Evolutionary conservation across 441 rosid species (phyloP), one percentile per base, ranked within the genome.

Genomic region (Populus hybrid): DNA sequence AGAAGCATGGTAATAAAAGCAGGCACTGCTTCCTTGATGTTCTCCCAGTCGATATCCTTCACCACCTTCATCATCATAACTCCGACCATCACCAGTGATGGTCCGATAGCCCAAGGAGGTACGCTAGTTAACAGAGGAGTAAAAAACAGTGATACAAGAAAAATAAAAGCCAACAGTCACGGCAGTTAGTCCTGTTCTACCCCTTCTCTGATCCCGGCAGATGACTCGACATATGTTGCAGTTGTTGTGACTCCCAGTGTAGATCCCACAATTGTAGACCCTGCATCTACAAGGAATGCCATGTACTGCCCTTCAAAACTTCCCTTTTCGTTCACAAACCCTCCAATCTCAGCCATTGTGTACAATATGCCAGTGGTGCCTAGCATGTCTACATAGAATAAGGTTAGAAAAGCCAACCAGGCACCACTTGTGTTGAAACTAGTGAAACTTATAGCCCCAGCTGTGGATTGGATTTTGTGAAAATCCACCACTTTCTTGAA

Each of bases 71-170:
- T 93, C 98, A 90, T 93, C 94, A 90, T 73, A 72, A 91, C 92
- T 64, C 99, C 99, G 64, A 93, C 97, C 76, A 89, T 83, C 21
- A 92, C 90, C 14, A 95, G 76, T 10, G 98, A 91, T 18, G 98
- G 97, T 23, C 97, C 98, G 26, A 92, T 86, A 2, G 98, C 98
- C 99, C 98, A 95, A 7, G 91, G 90, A 12, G 99, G 98, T 6
- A 95, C 97, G 73, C 86, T 93, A 1, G 81, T 86, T 64, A 93
- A 69, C 8, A 93, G 75, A 31, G 98, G 99, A 12, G 90, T 87
- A n/a, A 95, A 84, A 79, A 93, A 90, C 79, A 93, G 71, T 4
- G 99, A 88, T 2, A 75, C 12, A 9, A 89, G 79, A n/a, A 85
- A 93, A 95, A 66, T 84, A 95, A 0, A 89, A 9, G 0, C 90